Evolutionary conservation across 2,329 filamentous ascomycete species (phyloP).

Genomic region (Pleomassaria siparia): DNA sequence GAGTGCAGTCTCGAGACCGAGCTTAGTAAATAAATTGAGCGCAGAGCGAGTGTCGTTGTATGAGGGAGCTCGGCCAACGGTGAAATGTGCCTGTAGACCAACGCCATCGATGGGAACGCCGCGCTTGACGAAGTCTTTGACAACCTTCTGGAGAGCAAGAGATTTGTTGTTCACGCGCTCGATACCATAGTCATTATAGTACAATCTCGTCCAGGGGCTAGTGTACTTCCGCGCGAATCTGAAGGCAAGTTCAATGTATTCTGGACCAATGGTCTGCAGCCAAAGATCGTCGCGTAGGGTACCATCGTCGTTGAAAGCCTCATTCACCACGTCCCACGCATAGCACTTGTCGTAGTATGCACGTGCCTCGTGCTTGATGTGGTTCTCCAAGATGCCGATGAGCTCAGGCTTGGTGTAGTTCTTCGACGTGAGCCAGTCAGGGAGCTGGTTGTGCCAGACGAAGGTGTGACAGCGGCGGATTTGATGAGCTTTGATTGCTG

Average conservation of each 20-base stretch:
- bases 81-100: slow-evolving; percentile 64
- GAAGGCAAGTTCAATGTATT: slow-evolving; percentile 62
- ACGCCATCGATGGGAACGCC: slow-evolving; percentile 60
- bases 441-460: slow-evolving; percentile 57
- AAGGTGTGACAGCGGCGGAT: slow-evolving; percentile 65
- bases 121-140: slow-evolving; percentile 40
- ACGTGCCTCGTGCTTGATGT: slow-evolving; percentile 60
- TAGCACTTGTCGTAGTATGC: slow-evolving; percentile 64
- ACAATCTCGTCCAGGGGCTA: slow-evolving; percentile 60
- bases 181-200: slow-evolving; percentile 67
- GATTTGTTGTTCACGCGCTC: slow-evolving; percentile 56
- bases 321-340: slow-evolving; percentile 68
- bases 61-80: slow-evolving; percentile 55
- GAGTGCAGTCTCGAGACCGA: slow-evolving; percentile 60
- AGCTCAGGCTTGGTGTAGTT: slow-evolving; percentile 63
- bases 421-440: slow-evolving; percentile 53
- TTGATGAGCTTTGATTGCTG: slow-evolving; percentile 45
- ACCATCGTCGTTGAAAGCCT: slow-evolving; percentile 61
- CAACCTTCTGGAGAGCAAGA: slow-evolving; percentile 33
- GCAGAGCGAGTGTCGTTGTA: slow-evolving; percentile 48
- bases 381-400: slow-evolving; percentile 57
- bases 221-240: slow-evolving; percentile 54
- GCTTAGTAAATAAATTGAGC: slow-evolving; percentile 54
- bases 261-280: slow-evolving; percentile 56
- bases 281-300: slow-evolving; percentile 57